phyloP scores from a whole-genome alignment of 208 protist species.

The Vickermania ingenoplastis region DNA sequence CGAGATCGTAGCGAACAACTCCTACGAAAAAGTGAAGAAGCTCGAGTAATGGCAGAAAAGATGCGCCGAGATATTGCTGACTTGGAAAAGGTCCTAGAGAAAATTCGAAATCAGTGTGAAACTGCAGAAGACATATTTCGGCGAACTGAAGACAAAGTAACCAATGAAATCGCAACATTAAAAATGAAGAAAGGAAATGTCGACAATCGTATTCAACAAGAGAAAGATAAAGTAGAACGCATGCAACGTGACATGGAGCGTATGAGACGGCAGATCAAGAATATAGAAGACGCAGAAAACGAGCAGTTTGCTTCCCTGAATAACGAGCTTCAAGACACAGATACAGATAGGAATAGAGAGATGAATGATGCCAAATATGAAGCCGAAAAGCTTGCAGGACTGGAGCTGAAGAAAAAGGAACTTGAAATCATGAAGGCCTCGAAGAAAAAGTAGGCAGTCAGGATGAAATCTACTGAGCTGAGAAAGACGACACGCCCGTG shows the following conservation, averaged over 20 bases:
- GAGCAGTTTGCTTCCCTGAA: constrained; percentile 41
- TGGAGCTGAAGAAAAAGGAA: constrained; percentile 59
- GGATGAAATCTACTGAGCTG: no score
- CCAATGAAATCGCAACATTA: constrained; percentile 32
- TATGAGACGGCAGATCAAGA: constrained; percentile 63
- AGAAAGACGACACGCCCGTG: no score
- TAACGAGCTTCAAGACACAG: constrained; percentile 32
- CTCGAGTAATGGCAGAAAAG: constrained; percentile 65
- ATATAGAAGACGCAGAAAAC: constrained; percentile 67
- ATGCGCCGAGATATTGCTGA: constrained; percentile 60
- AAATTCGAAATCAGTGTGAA: constrained; percentile 21
- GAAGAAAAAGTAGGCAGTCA: constrained; percentile 9
- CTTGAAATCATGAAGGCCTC: constrained; percentile 36
- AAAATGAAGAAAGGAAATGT: constrained; percentile 58
- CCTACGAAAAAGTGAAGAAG: constrained; percentile 73
- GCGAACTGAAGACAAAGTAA: constrained; percentile 53
- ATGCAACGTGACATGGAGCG: constrained; percentile 70
- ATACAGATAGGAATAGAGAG: constrained; percentile 47
- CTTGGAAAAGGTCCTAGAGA: constrained; percentile 51
- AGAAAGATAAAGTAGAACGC: constrained; percentile 62
- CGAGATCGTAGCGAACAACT: constrained; percentile 80
- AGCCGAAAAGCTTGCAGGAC: constrained; percentile 51
- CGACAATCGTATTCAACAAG: constrained; percentile 67
- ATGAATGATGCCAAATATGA: constrained; percentile 68
- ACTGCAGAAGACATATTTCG: constrained; percentile 47